Evolutionary conservation across 2,329 filamentous ascomycete genomes (phyloP).

Genomic region (Colletotrichum endophyticum): DNA sequence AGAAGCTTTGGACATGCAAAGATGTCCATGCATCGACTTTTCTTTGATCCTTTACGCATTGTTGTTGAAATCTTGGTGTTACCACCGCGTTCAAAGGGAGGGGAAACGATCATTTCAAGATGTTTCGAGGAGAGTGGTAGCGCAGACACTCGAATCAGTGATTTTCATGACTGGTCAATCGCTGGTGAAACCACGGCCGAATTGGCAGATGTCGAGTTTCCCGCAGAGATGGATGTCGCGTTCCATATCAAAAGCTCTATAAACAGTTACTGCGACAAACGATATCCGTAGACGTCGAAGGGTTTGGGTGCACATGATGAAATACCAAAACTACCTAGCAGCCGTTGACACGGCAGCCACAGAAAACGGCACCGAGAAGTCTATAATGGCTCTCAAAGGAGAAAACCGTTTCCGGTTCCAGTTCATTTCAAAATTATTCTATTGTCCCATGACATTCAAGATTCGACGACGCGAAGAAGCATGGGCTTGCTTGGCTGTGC

Average conservation of each 20-base stretch:
- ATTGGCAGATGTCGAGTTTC: not conserved
- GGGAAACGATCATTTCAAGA: not conserved
- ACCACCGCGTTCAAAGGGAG: not conserved
- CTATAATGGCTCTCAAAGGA: not conserved
- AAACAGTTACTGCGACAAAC: not conserved
- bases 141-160: not conserved
- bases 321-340: not conserved
- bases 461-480: not conserved
- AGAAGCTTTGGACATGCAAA: not conserved
- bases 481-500: not conserved
- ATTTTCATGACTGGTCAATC: not conserved
- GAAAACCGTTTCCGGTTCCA: not conserved
- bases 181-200: not conserved
- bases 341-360: not conserved
- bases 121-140: not conserved
- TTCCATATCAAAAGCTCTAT: not conserved
- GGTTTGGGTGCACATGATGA: not conserved
- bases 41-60: not conserved
- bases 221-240: not conserved
- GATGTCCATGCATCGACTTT: not conserved
- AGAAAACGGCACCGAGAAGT: not conserved
- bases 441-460: not conserved
- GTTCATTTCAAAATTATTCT: not conserved
- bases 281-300: not conserved
- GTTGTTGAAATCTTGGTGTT: not conserved